phyloP scores from a whole-genome alignment of 768 basidiomycete species.

The Gloeophyllum trabeum region DNA sequence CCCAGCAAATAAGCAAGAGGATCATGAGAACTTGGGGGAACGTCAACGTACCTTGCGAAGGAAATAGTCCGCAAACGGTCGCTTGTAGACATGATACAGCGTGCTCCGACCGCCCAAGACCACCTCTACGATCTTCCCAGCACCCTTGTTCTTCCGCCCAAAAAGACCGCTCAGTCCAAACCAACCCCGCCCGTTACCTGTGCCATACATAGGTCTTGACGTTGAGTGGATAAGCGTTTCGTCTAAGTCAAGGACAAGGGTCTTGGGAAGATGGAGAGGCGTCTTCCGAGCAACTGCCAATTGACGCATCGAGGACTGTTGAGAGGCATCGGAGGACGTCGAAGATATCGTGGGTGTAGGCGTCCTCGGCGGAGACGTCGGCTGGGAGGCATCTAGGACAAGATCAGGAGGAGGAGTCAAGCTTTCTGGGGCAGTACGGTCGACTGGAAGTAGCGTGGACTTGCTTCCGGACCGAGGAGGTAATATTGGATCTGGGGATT shows the following conservation, averaged over 20 bases:
- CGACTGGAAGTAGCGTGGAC: too few species aligned
- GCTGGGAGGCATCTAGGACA: too few species aligned
- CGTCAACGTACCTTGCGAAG: constrained; percentile 58
- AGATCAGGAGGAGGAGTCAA: too few species aligned
- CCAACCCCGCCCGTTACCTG: constrained; percentile 34
- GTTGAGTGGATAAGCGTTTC: constrained; percentile 99
- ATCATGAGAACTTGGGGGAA: background rate
- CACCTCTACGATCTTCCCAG: constrained; percentile 88
- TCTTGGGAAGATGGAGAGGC: constrained; percentile 80
- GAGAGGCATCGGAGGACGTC: constrained; percentile 26
- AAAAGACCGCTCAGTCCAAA: constrained; percentile 35
- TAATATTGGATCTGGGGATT: too few species aligned
- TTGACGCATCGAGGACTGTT: constrained; percentile 44
- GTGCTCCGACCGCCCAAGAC: constrained; percentile 81
- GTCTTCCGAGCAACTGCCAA: constrained; percentile 47
- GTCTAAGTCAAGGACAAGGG: constrained; percentile 93
- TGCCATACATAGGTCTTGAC: constrained; percentile 51
- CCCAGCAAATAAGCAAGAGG: constrained; percentile 1
- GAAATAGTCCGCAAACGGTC: constrained; percentile 95
- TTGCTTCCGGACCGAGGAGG: too few species aligned
- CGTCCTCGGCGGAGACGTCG: constrained; percentile 7
- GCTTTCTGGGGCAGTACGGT: too few species aligned
- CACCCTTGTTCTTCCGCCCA: constrained; percentile 48
- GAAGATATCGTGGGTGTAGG: constrained; percentile 11
- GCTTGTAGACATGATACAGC: constrained; percentile 95